Conservation (phyloP, 1,284 basidiomycete genomes). For the Trametes sp. region DNA sequence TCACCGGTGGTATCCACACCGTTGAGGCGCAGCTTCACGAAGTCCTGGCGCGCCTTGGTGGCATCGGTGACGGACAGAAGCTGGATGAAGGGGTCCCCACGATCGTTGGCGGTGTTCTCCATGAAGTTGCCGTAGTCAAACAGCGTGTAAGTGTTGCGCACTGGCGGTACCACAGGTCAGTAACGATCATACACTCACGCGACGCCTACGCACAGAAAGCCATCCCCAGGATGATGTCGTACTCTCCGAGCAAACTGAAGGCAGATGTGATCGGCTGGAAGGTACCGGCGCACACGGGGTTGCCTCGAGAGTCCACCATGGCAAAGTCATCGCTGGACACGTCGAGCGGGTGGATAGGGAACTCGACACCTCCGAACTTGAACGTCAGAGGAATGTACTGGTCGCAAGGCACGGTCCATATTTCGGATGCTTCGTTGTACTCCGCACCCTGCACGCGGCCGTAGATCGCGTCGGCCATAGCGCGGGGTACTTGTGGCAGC, state of each 20-base stretch:
- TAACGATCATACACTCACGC: not conserved
- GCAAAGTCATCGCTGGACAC: conserved; percentile 72
- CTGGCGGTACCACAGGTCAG: conserved; percentile 43
- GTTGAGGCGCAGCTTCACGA: conserved; percentile 57
- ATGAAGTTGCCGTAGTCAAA: conserved; percentile 69
- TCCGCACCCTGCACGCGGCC: conserved; percentile 78
- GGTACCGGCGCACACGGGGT: conserved; percentile 69
- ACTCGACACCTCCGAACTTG: conserved; percentile 71
- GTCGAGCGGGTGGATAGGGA: conserved; percentile 78
- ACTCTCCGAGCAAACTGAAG: conserved; percentile 77
- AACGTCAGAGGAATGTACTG: conserved; percentile 75
- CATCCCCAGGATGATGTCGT: conserved; percentile 86
- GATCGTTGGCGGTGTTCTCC: conserved; percentile 44
- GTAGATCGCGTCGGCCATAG: conserved; percentile 80
- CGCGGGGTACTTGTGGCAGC: conserved; percentile 73
- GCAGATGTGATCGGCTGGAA: conserved; percentile 85
- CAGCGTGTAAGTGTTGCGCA: conserved; percentile 71
- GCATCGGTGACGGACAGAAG: conserved; percentile 58
- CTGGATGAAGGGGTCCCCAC: conserved; percentile 64
- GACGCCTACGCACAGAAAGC: conserved; percentile 63
- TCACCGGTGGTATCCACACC: conserved; percentile 55
- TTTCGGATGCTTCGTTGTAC: conserved; percentile 62
- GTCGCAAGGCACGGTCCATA: conserved; percentile 79
- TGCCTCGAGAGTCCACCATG: conserved; percentile 61
- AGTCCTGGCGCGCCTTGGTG: conserved; percentile 53